Percentiles rank a stretch among this genome's conserved stretches.
Evolutionary conservation across 2,329 filamentous ascomycete genomes (phyloP).

Genomic region (Talaromyces sp.): DNA sequence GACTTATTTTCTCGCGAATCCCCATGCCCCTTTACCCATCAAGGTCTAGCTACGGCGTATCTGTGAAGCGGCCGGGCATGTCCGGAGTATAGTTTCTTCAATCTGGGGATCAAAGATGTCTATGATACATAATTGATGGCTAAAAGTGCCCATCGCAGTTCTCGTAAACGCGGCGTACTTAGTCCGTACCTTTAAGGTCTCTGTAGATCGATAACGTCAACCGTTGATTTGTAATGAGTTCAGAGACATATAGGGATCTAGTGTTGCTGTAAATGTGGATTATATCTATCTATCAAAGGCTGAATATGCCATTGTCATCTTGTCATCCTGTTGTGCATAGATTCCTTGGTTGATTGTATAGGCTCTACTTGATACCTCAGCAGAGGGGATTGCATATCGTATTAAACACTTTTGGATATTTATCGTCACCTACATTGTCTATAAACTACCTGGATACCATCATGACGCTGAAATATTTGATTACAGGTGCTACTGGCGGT

Average conservation of each 20-base stretch:
- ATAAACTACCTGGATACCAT: background rate
- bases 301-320: background rate
- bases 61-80: background rate
- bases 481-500: slow-evolving; percentile 39
- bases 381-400: background rate
- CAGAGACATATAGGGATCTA: background rate
- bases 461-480: slow-evolving; percentile 38
- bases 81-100: background rate
- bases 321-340: background rate
- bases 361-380: background rate
- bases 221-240: background rate
- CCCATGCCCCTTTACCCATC: background rate
- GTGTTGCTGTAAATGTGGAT: background rate
- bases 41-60: background rate
- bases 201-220: background rate
- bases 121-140: background rate
- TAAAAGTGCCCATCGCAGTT: background rate
- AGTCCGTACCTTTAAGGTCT: background rate
- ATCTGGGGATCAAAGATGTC: background rate
- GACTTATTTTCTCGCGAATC: background rate
- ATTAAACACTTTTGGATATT: background rate
- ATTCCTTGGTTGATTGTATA: background rate
- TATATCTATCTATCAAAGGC: background rate
- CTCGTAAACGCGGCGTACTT: background rate
- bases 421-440: background rate